Evolutionary conservation across 2,329 filamentous ascomycete species (phyloP).

Genomic region (Fusarium illudens): DNA sequence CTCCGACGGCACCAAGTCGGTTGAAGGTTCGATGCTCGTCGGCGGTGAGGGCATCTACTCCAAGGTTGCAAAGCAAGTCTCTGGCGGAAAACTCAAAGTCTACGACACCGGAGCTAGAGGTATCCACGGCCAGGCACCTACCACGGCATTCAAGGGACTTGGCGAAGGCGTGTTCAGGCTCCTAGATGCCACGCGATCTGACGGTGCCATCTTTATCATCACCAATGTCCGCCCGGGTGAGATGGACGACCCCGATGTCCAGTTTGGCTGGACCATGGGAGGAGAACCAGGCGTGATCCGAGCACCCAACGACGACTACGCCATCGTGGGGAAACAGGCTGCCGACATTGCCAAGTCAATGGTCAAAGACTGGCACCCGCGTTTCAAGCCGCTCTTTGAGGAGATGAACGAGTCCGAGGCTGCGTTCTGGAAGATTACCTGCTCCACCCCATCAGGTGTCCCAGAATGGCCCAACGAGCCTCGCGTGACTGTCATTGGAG

Average conservation of each 20-base stretch:
- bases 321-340: slow-evolving; percentile 64
- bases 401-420: slow-evolving; percentile 65
- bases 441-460: slow-evolving; percentile 66
- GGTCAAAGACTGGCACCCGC: slow-evolving; percentile 63
- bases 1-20: slow-evolving; percentile 65
- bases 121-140: slow-evolving; percentile 72
- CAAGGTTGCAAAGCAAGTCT: slow-evolving; percentile 66
- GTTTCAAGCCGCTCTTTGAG: slow-evolving; percentile 65
- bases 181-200: slow-evolving; percentile 55
- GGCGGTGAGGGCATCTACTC: slow-evolving; percentile 72
- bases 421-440: slow-evolving; percentile 74
- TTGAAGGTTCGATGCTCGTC: slow-evolving; percentile 66
- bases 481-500: slow-evolving; percentile 66
- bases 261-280: slow-evolving; percentile 72
- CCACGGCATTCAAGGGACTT: slow-evolving; percentile 66
- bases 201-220: slow-evolving; percentile 63
- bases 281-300: slow-evolving; percentile 65
- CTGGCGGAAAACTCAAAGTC: slow-evolving; percentile 64
- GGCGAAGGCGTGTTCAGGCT: slow-evolving; percentile 71
- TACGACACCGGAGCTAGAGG: slow-evolving; percentile 70
- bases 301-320: slow-evolving; percentile 67
- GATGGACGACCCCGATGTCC: slow-evolving; percentile 63
- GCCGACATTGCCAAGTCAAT: slow-evolving; percentile 66
- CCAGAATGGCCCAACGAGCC: slow-evolving; percentile 67
- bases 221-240: slow-evolving; percentile 70